phyloP scores from a whole-genome alignment of 1,284 basidiomycete genomes.

The Leccinum griseonigrum region DNA sequence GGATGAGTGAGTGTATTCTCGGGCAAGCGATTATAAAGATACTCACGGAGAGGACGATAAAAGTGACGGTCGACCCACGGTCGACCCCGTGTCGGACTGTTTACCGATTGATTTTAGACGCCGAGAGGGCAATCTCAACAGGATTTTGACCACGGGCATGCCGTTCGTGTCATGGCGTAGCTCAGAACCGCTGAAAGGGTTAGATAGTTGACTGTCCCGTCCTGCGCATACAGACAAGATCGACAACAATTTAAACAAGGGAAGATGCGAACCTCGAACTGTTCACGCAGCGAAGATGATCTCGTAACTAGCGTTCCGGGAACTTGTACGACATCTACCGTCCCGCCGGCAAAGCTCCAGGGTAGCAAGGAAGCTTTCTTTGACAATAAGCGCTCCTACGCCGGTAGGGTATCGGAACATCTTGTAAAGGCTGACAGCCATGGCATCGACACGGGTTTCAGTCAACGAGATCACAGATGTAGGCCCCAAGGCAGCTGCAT shows the following conservation, averaged over 20 bases:
- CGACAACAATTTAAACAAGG: neutral
- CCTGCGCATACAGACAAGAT: conserved; percentile 40
- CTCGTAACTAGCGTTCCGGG: conserved; percentile 67
- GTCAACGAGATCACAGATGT: conserved; percentile 64
- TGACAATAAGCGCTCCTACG: conserved; percentile 75
- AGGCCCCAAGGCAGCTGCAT: conserved; percentile 77
- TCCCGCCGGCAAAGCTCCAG: conserved; percentile 77
- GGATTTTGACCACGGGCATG: conserved; percentile 58
- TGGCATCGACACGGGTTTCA: conserved; percentile 69
- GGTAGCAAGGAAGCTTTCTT: conserved; percentile 58
- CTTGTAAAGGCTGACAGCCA: conserved; percentile 85
- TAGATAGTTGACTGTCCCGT: conserved; percentile 81
- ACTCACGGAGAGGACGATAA: conserved; percentile 64
- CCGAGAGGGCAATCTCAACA: conserved; percentile 56
- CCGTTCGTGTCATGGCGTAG: conserved; percentile 59
- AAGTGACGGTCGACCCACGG: too few species aligned
- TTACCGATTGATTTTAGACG: conserved; percentile 59
- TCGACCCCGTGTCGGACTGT: conserved; percentile 64
- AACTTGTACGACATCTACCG: conserved; percentile 77
- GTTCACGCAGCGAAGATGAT: conserved; percentile 59
- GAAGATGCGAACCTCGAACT: conserved; percentile 62
- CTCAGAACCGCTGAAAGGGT: conserved; percentile 62
- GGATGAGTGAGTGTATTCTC: neutral
- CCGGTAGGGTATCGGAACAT: conserved; percentile 89
- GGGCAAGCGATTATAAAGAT: neutral